Percentiles rank a stretch among this genome's conserved stretches.
phyloP scores from a whole-genome alignment of 78 protist genomes.

The Bodo saltans region DNA sequence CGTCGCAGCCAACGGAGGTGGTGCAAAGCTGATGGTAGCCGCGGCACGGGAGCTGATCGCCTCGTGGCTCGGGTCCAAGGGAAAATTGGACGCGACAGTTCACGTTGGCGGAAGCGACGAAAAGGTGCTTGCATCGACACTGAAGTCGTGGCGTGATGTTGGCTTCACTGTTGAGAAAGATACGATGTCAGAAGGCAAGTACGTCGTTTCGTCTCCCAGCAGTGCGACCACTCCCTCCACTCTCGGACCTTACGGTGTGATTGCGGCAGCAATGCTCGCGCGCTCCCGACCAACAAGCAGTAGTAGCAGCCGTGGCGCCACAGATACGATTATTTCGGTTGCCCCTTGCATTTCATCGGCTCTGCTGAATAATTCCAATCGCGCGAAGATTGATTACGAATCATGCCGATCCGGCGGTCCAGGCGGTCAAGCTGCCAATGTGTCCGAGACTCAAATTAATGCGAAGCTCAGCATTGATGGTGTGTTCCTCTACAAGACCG shows the following conservation, averaged over 20 bases:
- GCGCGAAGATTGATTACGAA: neutral
- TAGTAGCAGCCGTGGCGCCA: too few species aligned
- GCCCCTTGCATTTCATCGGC: too few species aligned
- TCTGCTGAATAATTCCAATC: neutral
- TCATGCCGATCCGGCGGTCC: neutral
- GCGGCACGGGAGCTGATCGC: neutral
- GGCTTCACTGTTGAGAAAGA: too few species aligned
- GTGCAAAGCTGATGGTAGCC: neutral
- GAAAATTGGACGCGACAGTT: neutral
- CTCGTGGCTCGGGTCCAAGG: neutral
- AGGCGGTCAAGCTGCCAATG: neutral
- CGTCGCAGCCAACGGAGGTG: neutral
- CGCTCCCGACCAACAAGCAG: too few species aligned
- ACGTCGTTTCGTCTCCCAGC: too few species aligned
- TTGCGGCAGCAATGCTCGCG: too few species aligned
- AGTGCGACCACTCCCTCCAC: too few species aligned
- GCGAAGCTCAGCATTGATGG: neutral
- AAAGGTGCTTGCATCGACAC: too few species aligned
- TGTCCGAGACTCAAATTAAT: neutral
- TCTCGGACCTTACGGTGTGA: too few species aligned
- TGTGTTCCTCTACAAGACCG: neutral
- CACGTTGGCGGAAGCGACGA: neutral
- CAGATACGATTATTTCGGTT: too few species aligned
- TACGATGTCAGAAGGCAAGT: too few species aligned
- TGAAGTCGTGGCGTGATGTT: too few species aligned